Base-by-base conservation (phyloP, 2,329 filamentous ascomycete species). In the Ophiostoma quercus region DNA sequence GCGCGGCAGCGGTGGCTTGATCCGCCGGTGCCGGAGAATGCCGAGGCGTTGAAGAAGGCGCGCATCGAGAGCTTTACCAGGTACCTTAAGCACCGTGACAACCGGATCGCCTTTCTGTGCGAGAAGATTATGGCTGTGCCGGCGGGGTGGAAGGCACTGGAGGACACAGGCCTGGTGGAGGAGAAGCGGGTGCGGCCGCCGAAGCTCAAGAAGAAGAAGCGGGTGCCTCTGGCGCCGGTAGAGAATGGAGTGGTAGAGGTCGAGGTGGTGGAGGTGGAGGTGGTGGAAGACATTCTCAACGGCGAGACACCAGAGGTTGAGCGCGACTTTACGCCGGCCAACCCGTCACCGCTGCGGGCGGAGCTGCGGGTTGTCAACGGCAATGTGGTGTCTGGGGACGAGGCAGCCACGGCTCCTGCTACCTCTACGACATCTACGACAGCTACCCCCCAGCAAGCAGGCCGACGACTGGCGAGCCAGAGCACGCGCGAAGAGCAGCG, bases 401-500 rank as follows among this genome's bases (percentile, higher is more conserved):
- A 74, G 29, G 47, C 9, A 16, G 22, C 65, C 4, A 2, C 16
- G 9, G 63, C 7, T n/a, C 2, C 43, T n/a, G 43, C 12, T 47
- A 16, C 8, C 3, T 11, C n/a, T n/a, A 22, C 5, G 19, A 1
- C 16, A 3, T 4, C 16, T n/a, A 8, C 25, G 1, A 16, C 8
- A 12, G 2, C n/a, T n/a, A 39, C 63, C 9, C 8, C 63, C 8
- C 63, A 66, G 7, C n/a, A 29, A 6, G n/a, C 37, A 2, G 39
- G 37, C 32, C 41, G 57, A 25, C 29, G 62, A 29, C 62, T 34
- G 8, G 39, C 62, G 62, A 65, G 62, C 62, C 62, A 65, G 87
- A 76, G 87, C 82, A 71, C 79, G 7, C 72, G 41, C 32, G 88
- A 88, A 76, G 91, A 94, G 77, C 88, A 91, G 75, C 86, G 90